phyloP scores from a whole-genome alignment of 768 basidiomycete genomes.

The Pleurotus salmoneostramineus region DNA sequence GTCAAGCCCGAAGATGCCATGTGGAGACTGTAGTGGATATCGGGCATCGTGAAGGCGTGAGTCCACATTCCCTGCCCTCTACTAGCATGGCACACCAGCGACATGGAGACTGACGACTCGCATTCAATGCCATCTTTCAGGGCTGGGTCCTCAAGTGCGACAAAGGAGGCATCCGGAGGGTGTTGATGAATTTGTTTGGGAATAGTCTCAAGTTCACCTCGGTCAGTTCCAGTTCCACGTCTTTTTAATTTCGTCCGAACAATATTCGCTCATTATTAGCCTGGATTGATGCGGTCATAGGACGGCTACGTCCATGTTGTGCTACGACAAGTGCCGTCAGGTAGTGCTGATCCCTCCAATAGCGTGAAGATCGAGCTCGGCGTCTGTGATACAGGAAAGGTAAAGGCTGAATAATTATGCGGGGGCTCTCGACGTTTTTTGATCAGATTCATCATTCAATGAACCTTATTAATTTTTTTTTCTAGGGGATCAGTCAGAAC shows the following conservation, averaged over 20 bases:
- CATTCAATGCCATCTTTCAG: conserved; percentile 31
- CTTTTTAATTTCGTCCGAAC: not conserved
- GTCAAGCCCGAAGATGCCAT: conserved; percentile 35
- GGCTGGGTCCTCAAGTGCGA: conserved; percentile 89
- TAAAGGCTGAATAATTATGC: conserved; percentile 15
- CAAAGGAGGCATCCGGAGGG: conserved; percentile 86
- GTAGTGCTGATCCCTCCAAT: conserved; percentile 46
- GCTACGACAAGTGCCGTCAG: conserved; percentile 66
- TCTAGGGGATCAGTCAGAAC: conserved; percentile 83
- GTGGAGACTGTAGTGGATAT: conserved; percentile 92
- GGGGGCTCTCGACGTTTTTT: no score
- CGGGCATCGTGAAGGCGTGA: conserved; percentile 63
- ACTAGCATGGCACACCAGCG: not conserved
- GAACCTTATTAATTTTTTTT: conserved; percentile 2
- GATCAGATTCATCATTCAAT: not conserved
- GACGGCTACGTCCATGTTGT: conserved; percentile 86
- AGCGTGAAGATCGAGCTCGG: conserved; percentile 77
- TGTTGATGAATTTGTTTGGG: conserved; percentile 93
- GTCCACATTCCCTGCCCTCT: conserved; percentile 14
- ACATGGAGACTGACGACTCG: not conserved
- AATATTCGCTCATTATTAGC: conserved; percentile 3
- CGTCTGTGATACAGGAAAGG: conserved; percentile 90
- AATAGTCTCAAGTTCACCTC: conserved; percentile 92
- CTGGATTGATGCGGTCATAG: conserved; percentile 29
- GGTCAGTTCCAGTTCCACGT: conserved; percentile 33